These are phyloP conservation scores for Pseudogymnoascus sp. DNA, from an alignment of 2,329 filamentous ascomycete species.

Conservation along the genomic window DNA sequence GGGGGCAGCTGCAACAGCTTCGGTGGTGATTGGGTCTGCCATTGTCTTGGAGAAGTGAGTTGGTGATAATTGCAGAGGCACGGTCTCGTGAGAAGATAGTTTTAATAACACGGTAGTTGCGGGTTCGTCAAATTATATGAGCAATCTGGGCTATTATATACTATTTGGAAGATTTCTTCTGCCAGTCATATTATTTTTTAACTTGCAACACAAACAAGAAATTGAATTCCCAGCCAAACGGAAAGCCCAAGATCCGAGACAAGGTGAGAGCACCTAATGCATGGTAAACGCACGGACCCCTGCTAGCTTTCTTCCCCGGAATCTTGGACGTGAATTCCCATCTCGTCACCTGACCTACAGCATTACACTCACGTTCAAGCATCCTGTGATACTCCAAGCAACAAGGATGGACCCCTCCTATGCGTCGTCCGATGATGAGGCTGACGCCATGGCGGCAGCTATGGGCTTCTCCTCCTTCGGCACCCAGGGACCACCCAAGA, in stretches of 20 bases:
- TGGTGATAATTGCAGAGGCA: not conserved
- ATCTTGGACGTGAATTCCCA: not conserved
- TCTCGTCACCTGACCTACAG: slow-evolving; percentile 1
- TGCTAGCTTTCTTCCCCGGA: not conserved
- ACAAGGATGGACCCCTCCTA: not conserved
- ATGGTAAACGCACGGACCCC: not conserved
- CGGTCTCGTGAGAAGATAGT: not conserved
- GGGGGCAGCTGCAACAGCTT: not conserved
- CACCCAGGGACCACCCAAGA: slow-evolving; percentile 46
- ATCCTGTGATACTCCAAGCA: not conserved
- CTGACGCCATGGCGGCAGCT: slow-evolving; percentile 51
- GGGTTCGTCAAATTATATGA: not conserved
- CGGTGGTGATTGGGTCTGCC: not conserved
- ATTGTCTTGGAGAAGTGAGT: not conserved
- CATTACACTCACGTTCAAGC: not conserved
- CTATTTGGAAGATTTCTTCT: not conserved
- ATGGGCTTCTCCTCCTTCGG: slow-evolving; percentile 73
- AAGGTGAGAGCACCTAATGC: not conserved
- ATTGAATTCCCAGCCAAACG: not conserved
- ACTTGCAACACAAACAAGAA: not conserved
- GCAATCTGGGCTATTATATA: not conserved
- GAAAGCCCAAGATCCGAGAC: not conserved
- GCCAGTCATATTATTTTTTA: not conserved
- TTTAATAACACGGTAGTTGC: not conserved
- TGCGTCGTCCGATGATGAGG: slow-evolving; percentile 25